Evolutionary conservation across 2,329 filamentous ascomycete species (phyloP).

Genomic region (Botryotinia calthae): DNA sequence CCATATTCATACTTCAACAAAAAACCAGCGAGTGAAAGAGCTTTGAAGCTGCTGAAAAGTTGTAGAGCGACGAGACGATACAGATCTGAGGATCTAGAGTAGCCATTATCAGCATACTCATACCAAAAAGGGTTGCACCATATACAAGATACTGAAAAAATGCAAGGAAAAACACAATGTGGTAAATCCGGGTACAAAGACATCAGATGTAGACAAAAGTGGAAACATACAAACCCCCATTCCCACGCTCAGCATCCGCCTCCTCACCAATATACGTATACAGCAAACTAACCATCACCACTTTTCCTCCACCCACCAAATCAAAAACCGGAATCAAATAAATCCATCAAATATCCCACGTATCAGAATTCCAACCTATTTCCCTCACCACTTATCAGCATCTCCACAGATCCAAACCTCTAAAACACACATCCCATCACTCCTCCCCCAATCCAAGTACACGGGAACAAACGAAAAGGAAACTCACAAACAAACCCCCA

Average conservation of each 20-base stretch:
- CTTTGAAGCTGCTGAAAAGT: background rate
- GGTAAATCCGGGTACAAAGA: background rate
- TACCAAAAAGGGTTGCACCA: background rate
- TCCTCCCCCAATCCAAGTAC: too few species aligned
- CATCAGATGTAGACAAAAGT: background rate
- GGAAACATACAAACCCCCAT: background rate
- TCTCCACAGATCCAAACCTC: background rate
- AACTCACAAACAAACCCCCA: background rate
- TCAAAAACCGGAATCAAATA: background rate
- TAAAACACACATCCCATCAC: background rate
- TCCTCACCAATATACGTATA: background rate
- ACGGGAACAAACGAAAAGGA: background rate
- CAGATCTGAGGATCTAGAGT: background rate
- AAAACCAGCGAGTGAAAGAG: background rate
- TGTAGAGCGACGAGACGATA: background rate
- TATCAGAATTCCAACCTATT: conserved; percentile 2
- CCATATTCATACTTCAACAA: background rate
- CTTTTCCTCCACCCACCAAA: background rate
- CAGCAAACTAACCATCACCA: background rate
- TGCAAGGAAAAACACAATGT: background rate
- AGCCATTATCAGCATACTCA: background rate
- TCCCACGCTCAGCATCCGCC: background rate
- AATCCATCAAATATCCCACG: background rate
- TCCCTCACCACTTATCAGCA: background rate
- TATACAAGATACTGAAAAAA: background rate